Conservation (phyloP, 23 red algal species). For the Rhodosorus marinus region DNA sequence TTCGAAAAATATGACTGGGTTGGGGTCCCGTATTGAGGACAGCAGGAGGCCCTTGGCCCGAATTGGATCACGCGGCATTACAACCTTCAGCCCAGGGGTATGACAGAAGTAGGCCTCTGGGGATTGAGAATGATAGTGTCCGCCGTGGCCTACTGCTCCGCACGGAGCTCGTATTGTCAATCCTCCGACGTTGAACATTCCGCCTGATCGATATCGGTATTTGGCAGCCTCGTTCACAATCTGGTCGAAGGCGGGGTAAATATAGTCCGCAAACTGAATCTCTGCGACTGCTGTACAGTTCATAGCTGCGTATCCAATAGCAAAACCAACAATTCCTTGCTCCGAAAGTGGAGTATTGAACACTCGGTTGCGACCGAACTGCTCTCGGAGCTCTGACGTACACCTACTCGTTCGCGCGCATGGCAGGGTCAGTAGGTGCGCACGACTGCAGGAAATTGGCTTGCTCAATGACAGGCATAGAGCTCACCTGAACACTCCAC, state of each 20-base stretch:
- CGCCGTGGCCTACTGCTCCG: conserved; percentile 48
- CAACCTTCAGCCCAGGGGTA: conserved; percentile 45
- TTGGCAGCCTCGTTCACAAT: conserved; percentile 50
- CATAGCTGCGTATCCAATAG: conserved; percentile 22
- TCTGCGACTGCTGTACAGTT: conserved; percentile 20
- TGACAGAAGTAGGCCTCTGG: conserved; percentile 47
- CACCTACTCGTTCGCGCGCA: too few species aligned
- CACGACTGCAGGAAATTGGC: too few species aligned
- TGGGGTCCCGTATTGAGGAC: conserved; percentile 10
- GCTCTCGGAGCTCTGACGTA: conserved; percentile 10
- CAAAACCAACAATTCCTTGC: conserved; percentile 40
- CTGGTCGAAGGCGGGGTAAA: conserved; percentile 48
- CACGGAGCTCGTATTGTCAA: conserved; percentile 30
- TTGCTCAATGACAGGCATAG: too few species aligned
- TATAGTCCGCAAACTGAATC: conserved; percentile 71
- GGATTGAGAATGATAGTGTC: conserved; percentile 38
- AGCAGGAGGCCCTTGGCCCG: conserved; percentile 44
- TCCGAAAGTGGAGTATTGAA: conserved; percentile 67
- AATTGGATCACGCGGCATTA: conserved; percentile 18
- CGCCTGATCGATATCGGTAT: conserved; percentile 44
- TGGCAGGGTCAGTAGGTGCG: too few species aligned
- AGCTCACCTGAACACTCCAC: conserved; percentile 64
- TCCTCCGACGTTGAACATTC: conserved; percentile 19
- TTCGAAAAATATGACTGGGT: conserved; percentile 61
- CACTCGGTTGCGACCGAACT: conserved; percentile 27